Base-by-base conservation (phyloP, 2,329 filamentous ascomycete species). In the Dryadomyces quercus-mongolicae region DNA sequence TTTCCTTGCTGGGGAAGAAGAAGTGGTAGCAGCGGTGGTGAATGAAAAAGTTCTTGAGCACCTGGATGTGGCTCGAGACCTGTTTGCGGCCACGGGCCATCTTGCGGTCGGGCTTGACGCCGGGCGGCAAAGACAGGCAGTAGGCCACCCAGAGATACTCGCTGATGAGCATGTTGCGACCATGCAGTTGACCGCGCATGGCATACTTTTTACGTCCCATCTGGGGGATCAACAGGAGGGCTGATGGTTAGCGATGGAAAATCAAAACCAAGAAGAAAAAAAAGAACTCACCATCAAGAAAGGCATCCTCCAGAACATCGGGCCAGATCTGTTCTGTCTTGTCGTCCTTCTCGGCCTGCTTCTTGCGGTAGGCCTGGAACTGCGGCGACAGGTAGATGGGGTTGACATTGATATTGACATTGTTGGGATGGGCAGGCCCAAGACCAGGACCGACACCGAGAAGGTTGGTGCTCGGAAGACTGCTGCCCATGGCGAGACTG, bases 11-110 rank as follows among this genome's bases (percentile, higher is more conserved):
- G 8, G 72, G 71, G 61, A 84, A 84, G 58, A 84, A 73, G 61
- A 81, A 80, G 63, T 82, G 78, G 60, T 80, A 84, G 64, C 78
- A 81, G 46, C 78, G 75, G 58, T 85, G 71, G 54, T 78, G 75
- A 54, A 75, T 73, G 59, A 86, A 79, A 64, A 85, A 84, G 52
- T 78, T 79, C 69, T 85, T 85, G 54, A 85, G 69, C 15, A 86
- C 82, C 63, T 86, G 82, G 62, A 86, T 85, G 62, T 86, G 82
- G 63, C 81, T 85, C 2, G 82, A 85, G 5, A 86, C 80, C 62
- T 84, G 81, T 65, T 86, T 86, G 55, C 80, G 72, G 62, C 58
- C 73, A 64, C 58, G 63, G 51, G 65, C 62, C 57, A 74, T 70
- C 64, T 76, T 74, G 55, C 74, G 65, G 57, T 74, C 71, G 2